Percentiles rank a stretch among this genome's conserved stretches.
Evolutionary conservation across 2,329 filamentous ascomycete species (phyloP).

Genomic region (Sarocladium brachiariae): DNA sequence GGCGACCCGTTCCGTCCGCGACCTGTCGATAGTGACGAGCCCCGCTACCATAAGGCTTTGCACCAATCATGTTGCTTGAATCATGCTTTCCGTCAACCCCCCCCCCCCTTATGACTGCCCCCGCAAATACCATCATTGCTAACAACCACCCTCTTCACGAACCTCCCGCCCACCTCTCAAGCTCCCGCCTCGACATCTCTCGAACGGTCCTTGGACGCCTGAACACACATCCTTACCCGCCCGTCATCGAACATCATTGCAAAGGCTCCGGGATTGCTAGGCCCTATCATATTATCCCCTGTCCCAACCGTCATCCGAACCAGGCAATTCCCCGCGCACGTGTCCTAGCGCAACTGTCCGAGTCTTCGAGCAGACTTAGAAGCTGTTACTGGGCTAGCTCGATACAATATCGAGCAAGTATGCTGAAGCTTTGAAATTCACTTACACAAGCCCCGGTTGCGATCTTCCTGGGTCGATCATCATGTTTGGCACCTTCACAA

Average conservation of each 20-base stretch:
- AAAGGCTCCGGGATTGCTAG: neutral
- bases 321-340: neutral
- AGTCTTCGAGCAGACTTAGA: neutral
- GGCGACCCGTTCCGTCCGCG: conserved; percentile 8
- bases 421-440: neutral
- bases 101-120: conserved; percentile 3
- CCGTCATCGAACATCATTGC: neutral
- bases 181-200: conserved; percentile 2
- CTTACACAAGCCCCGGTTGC: neutral
- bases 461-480: neutral
- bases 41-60: neutral
- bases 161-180: neutral
- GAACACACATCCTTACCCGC: neutral
- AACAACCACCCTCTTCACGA: neutral
- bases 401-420: neutral
- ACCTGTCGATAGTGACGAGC: neutral
- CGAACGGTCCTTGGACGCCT: neutral
- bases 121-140: neutral
- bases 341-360: neutral
- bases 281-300: neutral
- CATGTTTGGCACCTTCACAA: conserved; percentile 11
- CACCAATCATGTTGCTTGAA: neutral
- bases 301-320: neutral
- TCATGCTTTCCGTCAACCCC: neutral
- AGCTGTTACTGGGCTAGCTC: neutral